Conservation (phyloP, 495 filamentous ascomycete genomes). For the Tuber umbilicatum region DNA sequence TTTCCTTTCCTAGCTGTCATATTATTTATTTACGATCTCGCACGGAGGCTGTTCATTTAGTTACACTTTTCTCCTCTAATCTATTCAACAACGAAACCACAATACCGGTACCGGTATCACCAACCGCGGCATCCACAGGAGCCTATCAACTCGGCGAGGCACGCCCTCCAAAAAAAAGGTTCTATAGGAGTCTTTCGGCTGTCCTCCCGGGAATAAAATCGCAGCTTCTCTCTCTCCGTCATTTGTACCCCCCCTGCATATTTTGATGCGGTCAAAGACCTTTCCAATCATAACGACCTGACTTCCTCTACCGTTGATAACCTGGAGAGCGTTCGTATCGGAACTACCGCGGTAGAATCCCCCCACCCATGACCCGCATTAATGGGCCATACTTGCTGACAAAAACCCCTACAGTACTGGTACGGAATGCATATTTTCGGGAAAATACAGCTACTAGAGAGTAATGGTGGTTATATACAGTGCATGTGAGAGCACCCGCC, state of each 20-base stretch:
- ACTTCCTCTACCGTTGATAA: conserved; percentile 48
- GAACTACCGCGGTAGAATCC: conserved; percentile 43
- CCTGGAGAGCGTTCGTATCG: conserved; percentile 50
- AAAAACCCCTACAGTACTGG: conserved; percentile 44
- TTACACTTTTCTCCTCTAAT: not conserved
- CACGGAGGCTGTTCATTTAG: not conserved
- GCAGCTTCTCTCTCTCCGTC: conserved; percentile 20
- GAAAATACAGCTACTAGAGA: conserved; percentile 50
- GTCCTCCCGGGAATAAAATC: conserved; percentile 29
- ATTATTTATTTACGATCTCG: not conserved
- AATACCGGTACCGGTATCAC: too few species aligned
- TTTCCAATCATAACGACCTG: conserved; percentile 49
- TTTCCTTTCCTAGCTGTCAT: not conserved
- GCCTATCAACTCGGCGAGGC: conserved; percentile 21
- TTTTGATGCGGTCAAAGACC: conserved; percentile 47
- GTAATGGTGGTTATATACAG: conserved; percentile 41
- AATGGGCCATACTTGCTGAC: not conserved
- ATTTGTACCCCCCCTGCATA: conserved; percentile 38
- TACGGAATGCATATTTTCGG: conserved; percentile 56
- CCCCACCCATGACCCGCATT: too few species aligned
- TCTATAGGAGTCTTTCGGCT: conserved; percentile 21
- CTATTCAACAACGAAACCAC: not conserved
- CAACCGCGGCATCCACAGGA: conserved; percentile 31
- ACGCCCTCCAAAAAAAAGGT: conserved; percentile 23
- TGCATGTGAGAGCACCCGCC: conserved; percentile 50